These are phyloP conservation scores for Tricholoma bakamatsutake DNA, from an alignment of 768 basidiomycete genomes.

Conservation along the genomic window DNA sequence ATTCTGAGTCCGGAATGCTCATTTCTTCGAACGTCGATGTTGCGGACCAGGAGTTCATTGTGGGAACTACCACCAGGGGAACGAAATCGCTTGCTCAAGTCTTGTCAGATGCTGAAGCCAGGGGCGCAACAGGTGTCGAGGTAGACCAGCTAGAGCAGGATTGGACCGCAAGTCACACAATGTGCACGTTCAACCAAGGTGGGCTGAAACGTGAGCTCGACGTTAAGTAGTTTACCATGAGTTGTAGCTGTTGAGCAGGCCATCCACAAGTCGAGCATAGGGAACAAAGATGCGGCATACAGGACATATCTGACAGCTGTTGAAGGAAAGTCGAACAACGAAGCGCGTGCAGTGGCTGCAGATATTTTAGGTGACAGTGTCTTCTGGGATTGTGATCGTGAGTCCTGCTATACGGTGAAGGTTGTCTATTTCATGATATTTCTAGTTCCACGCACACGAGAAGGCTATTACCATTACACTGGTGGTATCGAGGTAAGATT, in stretches of 20 bases:
- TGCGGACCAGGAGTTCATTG: slow-evolving; percentile 74
- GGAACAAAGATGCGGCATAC: slow-evolving; percentile 50
- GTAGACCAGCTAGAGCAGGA: slow-evolving; percentile 68
- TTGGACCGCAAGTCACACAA: slow-evolving; percentile 63
- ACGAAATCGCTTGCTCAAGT: slow-evolving; percentile 59
- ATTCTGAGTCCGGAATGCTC: slow-evolving; percentile 82
- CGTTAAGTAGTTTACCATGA: slow-evolving; percentile 3
- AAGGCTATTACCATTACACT: slow-evolving; percentile 87
- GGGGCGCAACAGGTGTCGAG: slow-evolving; percentile 59
- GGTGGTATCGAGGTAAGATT: slow-evolving; percentile 62
- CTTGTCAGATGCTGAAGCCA: slow-evolving; percentile 59
- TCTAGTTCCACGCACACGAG: slow-evolving; percentile 77
- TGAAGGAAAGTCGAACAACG: slow-evolving; percentile 62
- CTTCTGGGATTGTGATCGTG: slow-evolving; percentile 89
- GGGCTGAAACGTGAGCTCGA: slow-evolving; percentile 11
- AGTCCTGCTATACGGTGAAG: slow-evolving; percentile 19
- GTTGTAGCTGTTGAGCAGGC: slow-evolving; percentile 53
- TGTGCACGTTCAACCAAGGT: slow-evolving; percentile 88
- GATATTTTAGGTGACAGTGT: slow-evolving; percentile 66
- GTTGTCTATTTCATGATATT: slow-evolving; percentile 1
- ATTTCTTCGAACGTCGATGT: slow-evolving; percentile 80
- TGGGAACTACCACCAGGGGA: slow-evolving; percentile 49
- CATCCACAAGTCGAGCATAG: slow-evolving; percentile 42
- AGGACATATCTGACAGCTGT: slow-evolving; percentile 54
- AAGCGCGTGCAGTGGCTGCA: slow-evolving; percentile 66